These are phyloP conservation scores for Pythium graminicola DNA, from an alignment of 352 stramenopile species.

Conservation along the genomic window DNA sequence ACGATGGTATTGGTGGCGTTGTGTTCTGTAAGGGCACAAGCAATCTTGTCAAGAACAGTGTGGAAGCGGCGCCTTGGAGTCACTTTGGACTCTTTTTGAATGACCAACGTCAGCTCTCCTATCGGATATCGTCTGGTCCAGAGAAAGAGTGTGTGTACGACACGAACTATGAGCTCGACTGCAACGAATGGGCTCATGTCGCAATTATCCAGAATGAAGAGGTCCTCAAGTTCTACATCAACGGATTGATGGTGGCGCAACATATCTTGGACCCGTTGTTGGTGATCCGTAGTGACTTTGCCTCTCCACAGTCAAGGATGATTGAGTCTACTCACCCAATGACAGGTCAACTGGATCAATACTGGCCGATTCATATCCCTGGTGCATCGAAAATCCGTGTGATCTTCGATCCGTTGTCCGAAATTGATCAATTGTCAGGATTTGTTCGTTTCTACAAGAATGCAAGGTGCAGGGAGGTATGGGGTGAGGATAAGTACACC, in stretches of 20 bases:
- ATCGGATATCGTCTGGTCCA: conserved; percentile 48
- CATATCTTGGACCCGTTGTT: conserved; percentile 64
- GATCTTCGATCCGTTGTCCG: conserved; percentile 64
- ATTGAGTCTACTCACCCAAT: conserved; percentile 59
- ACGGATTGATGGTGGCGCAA: conserved; percentile 55
- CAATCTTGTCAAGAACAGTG: conserved; percentile 44
- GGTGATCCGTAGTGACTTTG: conserved; percentile 36
- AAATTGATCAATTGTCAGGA: conserved; percentile 50
- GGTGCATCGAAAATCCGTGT: conserved; percentile 62
- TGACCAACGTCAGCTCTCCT: conserved; percentile 56
- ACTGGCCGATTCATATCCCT: conserved; percentile 67
- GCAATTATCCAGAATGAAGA: conserved; percentile 61
- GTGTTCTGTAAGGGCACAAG: conserved; percentile 73
- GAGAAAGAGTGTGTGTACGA: conserved; percentile 61
- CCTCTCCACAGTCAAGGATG: conserved; percentile 41
- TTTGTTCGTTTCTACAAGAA: conserved; percentile 75
- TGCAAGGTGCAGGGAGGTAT: conserved; percentile 53
- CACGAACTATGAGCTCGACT: conserved; percentile 55
- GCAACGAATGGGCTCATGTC: conserved; percentile 58
- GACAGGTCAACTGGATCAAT: conserved; percentile 46
- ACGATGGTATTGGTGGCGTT: conserved; percentile 47
- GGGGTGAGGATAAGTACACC: conserved; percentile 65
- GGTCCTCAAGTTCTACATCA: conserved; percentile 55
- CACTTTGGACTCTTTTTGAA: conserved; percentile 64
- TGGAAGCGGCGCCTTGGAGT: conserved; percentile 50